Evolutionary conservation across 768 basidiomycete genomes (phyloP).

Genomic region (Leucocoprinus leucothites): DNA sequence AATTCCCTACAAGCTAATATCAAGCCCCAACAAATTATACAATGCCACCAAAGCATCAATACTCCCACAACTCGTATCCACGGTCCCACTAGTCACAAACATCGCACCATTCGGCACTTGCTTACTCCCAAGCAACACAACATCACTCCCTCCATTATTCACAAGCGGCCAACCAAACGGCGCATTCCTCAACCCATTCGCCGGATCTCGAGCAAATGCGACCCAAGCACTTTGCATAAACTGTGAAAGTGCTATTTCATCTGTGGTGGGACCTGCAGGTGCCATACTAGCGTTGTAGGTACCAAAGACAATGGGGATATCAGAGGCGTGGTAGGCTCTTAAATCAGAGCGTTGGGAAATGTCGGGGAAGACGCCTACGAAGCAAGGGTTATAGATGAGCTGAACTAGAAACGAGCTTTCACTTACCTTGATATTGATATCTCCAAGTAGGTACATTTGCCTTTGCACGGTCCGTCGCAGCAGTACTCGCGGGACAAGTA

Average conservation of each 20-base stretch:
- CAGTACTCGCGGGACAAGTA: conserved; percentile 26
- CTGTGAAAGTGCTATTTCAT: conserved; percentile 6
- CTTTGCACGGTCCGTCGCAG: conserved; percentile 22
- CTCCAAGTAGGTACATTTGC: conserved; percentile 27
- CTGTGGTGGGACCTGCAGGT: not conserved
- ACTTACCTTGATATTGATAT: conserved; percentile 26
- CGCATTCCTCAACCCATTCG: conserved; percentile 5
- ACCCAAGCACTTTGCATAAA: conserved; percentile 13
- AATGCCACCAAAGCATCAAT: conserved; percentile 3
- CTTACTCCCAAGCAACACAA: conserved; percentile 1
- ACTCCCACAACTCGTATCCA: conserved; percentile 1
- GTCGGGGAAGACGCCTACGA: conserved; percentile 32
- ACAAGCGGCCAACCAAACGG: conserved; percentile 4
- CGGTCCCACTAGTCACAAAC: not conserved
- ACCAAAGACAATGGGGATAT: conserved; percentile 38
- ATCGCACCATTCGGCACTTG: conserved; percentile 2
- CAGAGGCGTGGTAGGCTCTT: conserved; percentile 35
- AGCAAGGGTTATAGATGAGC: not conserved
- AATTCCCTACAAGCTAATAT: conserved; percentile 3
- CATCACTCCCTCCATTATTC: conserved; percentile 2
- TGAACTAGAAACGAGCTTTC: not conserved
- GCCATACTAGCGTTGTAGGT: conserved; percentile 16
- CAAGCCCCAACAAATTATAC: conserved; percentile 6
- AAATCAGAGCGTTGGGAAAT: conserved; percentile 30
- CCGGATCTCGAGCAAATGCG: conserved; percentile 13